Base-by-base conservation (phyloP, 495 filamentous ascomycete species). In the Penicillium canariense region DNA sequence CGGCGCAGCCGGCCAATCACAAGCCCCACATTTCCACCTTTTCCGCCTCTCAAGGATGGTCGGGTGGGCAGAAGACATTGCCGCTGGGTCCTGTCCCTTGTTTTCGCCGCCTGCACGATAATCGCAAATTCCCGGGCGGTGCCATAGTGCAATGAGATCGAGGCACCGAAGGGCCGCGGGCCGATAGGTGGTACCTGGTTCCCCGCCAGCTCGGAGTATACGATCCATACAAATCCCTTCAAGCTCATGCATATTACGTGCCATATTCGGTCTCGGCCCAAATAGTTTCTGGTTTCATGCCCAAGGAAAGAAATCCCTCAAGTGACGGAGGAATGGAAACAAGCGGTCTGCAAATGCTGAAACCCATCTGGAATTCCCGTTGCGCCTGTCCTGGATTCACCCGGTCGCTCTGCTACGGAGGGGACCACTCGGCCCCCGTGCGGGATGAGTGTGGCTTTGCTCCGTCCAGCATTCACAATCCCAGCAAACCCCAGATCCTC, bases 61-160 rank as follows among this genome's bases (percentile, higher is more conserved):
- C 56, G 58, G 56, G 63, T 69, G 68, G 68, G 67, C 67, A 65
- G 67, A 73, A 73, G 57, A 58, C 65, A 75, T 72, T 72, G 62
- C 72, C 72, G 70, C 66, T 58, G 52, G 62, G 48, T 48, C 59
- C 40, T 20, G 32, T 56, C 57, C 32, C 34, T 46, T 32, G n/a
- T 51, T 56, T 56, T 63, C 39, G 38, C 56, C 48, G 43, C 20
- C 35, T 36, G 32, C 34, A 52, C 48, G 48, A 52, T 35, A 56
- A 56, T 56, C 43, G n/a, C 14, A 15, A 18, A 34, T 8, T 6
- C n/a, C 34, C 2, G 32, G 15, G 7, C 47, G 48, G 48, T 26
- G 22, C 42, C 30, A 9, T 32, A 28, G 49, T 44, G 44, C 53
- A 61, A 61, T 61, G 14, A 55, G 58, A 61, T 45, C 34, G 22